Evolutionary conservation across 106 monocot species (phyloP).

Genomic region (Dendrobium huoshanense): DNA sequence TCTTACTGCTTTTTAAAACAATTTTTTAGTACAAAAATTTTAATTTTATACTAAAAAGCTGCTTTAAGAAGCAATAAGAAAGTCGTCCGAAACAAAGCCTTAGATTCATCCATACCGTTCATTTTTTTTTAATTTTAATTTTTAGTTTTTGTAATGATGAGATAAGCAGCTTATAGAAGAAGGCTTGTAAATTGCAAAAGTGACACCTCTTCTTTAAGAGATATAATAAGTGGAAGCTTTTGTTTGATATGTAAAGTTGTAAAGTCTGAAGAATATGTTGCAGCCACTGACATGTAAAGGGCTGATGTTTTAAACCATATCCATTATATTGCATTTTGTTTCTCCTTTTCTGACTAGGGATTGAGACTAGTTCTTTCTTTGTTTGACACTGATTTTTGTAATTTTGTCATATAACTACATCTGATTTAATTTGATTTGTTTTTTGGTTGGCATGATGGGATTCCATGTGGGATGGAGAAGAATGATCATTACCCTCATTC

Average conservation of each 20-base stretch:
- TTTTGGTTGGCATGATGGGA: neutral
- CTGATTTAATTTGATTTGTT: neutral
- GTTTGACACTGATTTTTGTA: neutral
- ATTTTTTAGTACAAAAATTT: too few species aligned
- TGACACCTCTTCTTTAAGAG: neutral
- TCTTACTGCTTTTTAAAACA: too few species aligned
- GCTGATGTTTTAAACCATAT: neutral
- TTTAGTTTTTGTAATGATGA: neutral
- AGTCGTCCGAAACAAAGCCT: too few species aligned
- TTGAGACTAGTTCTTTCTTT: neutral
- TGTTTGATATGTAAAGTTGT: slow-evolving; percentile 7
- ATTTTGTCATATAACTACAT: neutral
- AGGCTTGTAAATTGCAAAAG: neutral
- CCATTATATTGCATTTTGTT: neutral
- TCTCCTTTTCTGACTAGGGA: neutral
- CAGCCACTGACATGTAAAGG: slow-evolving; percentile 6
- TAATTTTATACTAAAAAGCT: too few species aligned
- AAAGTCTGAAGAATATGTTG: neutral
- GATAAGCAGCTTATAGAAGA: neutral
- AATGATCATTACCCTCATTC: neutral
- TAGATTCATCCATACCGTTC: too few species aligned
- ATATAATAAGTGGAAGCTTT: slow-evolving; percentile 3
- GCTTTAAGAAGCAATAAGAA: too few species aligned
- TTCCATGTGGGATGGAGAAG: neutral
- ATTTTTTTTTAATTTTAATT: neutral